Evolutionary conservation across 2,329 filamentous ascomycete species (phyloP), one percentile per base, ranked within the genome.

Genomic region (Fonsecaea pedrosoi): DNA sequence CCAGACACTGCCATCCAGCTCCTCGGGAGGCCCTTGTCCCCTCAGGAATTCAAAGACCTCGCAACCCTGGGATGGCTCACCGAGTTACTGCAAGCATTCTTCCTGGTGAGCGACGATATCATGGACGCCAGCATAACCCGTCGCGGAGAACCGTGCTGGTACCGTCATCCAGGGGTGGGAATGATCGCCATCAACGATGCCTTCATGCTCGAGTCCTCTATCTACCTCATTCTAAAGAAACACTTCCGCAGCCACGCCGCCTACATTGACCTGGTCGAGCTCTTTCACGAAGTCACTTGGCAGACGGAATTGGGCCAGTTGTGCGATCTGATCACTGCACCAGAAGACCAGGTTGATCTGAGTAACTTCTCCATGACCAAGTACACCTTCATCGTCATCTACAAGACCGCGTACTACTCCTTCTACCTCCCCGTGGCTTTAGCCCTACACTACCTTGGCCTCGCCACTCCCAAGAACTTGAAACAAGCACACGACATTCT

Each of bases 381-480:
- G 86, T 97, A 97, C 85, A 89, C 85, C 75, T 99, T 98, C 86
- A 99, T 99, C 77, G 95, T 99, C 82, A 92, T 96, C 82, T 98
- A 96, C 89, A 99, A 99, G 89, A 99, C 95, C 30, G 94, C 95
- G 60, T 99, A 96, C 85, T 99, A 99, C 86, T 96, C 91, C 77
- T 99, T 99, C 86, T 98, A 98, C 83, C 90, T 99, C 13, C 95
- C 95, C 66, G 93, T 99, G 64, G 94, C 93, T 9, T 87, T 99
- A 54, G 92, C 95, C 4, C 85, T 99, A 74, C 85, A 94, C 84
- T 90, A 93, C 81, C 87, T 94, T 73, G 89, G 92, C 76, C 85
- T 94, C 68, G 95, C 94, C 25, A 95, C 92, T 8, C 87, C 90
- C 34, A 87, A 91, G 81, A 98, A 97, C 84, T 88, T 99, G 68